Percentiles rank a stretch among this genome's conserved stretches.
Evolutionary conservation across 306 rosid species (phyloP).

Genomic region (Senna tora): DNA sequence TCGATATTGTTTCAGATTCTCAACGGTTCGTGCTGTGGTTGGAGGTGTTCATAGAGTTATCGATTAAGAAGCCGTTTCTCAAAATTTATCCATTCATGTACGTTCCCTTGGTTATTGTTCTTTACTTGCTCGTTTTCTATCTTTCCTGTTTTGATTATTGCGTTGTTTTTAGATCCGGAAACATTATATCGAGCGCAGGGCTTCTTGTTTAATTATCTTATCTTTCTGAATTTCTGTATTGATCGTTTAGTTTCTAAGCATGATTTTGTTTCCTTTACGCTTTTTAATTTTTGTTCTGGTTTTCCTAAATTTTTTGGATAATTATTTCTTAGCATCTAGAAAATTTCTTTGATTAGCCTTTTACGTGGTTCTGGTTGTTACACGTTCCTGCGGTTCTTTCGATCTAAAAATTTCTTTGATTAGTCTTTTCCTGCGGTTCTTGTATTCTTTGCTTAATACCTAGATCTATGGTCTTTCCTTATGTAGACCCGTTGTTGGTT

Average conservation of each 20-base stretch:
- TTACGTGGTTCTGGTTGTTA: too few relatives aligned
- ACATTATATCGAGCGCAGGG: neutral
- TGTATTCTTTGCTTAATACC: neutral
- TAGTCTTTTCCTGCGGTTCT: neutral
- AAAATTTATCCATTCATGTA: slow-evolving; percentile 32
- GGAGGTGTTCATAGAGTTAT: slow-evolving; percentile 9
- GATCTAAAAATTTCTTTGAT: neutral
- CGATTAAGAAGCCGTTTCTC: slow-evolving; percentile 1
- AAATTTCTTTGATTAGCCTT: neutral
- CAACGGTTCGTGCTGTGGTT: neutral
- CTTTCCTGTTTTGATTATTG: neutral
- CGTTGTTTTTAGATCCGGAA: slow-evolving; percentile 9
- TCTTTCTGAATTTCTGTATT: neutral
- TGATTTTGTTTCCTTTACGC: neutral
- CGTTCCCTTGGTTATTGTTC: neutral
- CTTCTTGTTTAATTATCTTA: neutral
- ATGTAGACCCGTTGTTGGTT: neutral
- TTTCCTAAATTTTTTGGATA: neutral
- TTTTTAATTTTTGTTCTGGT: neutral
- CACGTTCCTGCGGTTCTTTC: neutral
- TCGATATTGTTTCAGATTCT: slow-evolving; percentile 14
- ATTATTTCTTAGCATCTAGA: neutral
- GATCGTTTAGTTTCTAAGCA: neutral
- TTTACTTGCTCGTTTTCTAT: neutral
- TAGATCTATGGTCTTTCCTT: neutral